Evolutionary conservation across 1,284 basidiomycete species (phyloP).

Genomic region (Ganoderma lucidum): DNA sequence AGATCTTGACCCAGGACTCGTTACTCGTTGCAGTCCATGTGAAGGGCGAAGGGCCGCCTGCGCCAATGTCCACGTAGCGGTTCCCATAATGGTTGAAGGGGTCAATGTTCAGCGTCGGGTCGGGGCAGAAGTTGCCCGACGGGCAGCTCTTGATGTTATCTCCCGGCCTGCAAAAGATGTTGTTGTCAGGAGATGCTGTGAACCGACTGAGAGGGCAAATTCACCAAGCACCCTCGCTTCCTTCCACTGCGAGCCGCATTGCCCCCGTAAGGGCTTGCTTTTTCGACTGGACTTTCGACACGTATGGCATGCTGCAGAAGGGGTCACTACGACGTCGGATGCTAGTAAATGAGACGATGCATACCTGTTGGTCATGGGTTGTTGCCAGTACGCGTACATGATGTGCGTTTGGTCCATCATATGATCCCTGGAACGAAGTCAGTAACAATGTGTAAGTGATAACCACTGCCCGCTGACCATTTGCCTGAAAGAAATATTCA

Average conservation of each 20-base stretch:
- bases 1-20: slow-evolving; percentile 61
- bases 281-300: slow-evolving; percentile 61
- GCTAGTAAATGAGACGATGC: slow-evolving; percentile 23
- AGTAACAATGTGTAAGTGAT: not conserved
- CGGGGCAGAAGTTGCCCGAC: slow-evolving; percentile 56
- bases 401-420: slow-evolving; percentile 75
- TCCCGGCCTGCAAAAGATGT: slow-evolving; percentile 57
- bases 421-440: slow-evolving; percentile 40
- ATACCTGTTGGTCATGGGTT: slow-evolving; percentile 68
- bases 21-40: slow-evolving; percentile 60
- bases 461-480: slow-evolving; percentile 45
- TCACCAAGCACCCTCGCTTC: slow-evolving; percentile 64
- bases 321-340: slow-evolving; percentile 4
- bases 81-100: slow-evolving; percentile 59
- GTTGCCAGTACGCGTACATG: slow-evolving; percentile 73
- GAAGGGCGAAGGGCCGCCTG: slow-evolving; percentile 67
- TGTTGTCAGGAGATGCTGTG: not conserved
- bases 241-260: slow-evolving; percentile 70
- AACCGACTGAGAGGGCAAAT: slow-evolving; percentile 16
- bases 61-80: slow-evolving; percentile 66
- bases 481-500: slow-evolving; percentile 49
- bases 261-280: slow-evolving; percentile 65
- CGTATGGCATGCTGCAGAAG: slow-evolving; percentile 57
- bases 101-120: slow-evolving; percentile 60
- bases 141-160: slow-evolving; percentile 66